A percentile compares a stretch with the other conserved stretches of the same genome.
Conservation (phyloP, 192 early-diverging fungal genomes). For the Coemansia sp. region DNA sequence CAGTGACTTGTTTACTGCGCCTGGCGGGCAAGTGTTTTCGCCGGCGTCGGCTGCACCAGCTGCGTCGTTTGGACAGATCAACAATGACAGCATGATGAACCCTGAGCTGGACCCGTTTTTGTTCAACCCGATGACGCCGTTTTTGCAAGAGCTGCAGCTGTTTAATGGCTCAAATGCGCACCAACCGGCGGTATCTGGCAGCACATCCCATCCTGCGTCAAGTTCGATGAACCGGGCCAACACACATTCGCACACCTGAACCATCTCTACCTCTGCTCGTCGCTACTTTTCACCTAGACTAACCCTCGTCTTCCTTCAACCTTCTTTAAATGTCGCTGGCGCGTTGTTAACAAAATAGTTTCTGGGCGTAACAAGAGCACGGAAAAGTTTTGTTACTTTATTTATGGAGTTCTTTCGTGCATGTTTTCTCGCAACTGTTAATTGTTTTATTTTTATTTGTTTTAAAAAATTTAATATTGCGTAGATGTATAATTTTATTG, state of each 20-base stretch:
- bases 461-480: background rate
- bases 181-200: constrained; percentile 2
- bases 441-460: background rate
- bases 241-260: constrained; percentile 5
- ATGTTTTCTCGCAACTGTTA: background rate
- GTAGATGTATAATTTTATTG: background rate
- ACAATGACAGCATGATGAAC: constrained; percentile 14
- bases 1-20: constrained; percentile 44
- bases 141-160: constrained; percentile 49
- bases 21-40: constrained; percentile 21
- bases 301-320: background rate
- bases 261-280: background rate
- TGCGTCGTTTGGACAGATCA: constrained; percentile 6
- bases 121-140: constrained; percentile 54
- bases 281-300: background rate
- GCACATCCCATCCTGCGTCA: background rate
- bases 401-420: background rate
- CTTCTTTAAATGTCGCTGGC: background rate
- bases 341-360: background rate
- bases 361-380: background rate
- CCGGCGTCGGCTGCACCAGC: background rate
- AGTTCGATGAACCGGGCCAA: constrained; percentile 9
- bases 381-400: background rate
- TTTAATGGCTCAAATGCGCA: constrained; percentile 16
- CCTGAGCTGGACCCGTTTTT: constrained; percentile 48